Evolutionary conservation across 306 rosid genomes (phyloP).

Genomic region (Morella rubra): DNA sequence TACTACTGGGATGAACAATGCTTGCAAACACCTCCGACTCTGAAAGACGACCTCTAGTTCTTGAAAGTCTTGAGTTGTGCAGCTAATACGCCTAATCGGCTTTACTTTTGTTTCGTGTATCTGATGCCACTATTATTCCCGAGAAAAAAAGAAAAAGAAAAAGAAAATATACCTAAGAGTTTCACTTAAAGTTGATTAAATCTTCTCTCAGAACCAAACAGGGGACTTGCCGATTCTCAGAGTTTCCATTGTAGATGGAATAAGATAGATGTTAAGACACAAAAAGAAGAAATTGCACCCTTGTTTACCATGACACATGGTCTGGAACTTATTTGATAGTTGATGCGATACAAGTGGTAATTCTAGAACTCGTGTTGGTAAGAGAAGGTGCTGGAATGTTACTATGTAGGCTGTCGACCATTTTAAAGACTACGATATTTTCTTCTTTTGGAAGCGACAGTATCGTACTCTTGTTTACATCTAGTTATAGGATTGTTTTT

Average conservation of each 20-base stretch:
- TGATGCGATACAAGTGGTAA: too few species aligned
- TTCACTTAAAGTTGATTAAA: not conserved
- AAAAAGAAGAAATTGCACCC: not conserved
- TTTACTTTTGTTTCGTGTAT: not conserved
- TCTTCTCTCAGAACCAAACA: not conserved
- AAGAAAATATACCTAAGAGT: not conserved
- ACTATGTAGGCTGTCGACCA: too few species aligned
- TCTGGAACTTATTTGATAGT: not conserved
- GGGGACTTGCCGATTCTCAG: not conserved
- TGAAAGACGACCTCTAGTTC: conserved; percentile 72
- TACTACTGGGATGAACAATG: conserved; percentile 80
- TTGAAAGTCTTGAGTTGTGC: conserved; percentile 9
- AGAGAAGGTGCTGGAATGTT: too few species aligned
- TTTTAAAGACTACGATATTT: too few species aligned
- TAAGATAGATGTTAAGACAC: not conserved
- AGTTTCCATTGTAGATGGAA: not conserved
- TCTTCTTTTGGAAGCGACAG: too few species aligned
- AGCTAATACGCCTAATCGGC: not conserved
- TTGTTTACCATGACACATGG: not conserved
- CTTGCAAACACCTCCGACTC: conserved; percentile 45
- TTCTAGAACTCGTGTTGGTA: not conserved
- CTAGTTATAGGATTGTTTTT: too few species aligned
- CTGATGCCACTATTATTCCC: not conserved
- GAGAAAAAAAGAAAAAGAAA: not conserved
- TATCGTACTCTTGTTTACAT: too few species aligned